Evolutionary conservation across 495 filamentous ascomycete genomes (phyloP).

Genomic region (Neurospora tetrasperma): DNA sequence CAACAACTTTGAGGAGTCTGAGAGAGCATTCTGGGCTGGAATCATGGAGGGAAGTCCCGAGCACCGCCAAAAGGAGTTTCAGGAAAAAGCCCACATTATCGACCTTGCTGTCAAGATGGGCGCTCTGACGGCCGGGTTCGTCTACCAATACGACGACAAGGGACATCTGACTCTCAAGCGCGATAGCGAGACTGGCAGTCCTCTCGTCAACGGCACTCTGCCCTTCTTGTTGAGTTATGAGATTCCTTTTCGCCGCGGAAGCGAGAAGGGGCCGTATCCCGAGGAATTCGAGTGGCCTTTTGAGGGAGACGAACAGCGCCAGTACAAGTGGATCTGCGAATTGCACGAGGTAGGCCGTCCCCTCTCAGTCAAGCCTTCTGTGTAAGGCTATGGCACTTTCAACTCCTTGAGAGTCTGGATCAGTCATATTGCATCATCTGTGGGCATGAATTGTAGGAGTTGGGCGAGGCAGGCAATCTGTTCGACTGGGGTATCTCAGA

Average conservation of each 20-base stretch:
- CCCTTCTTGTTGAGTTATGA: background rate
- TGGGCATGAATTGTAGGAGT: background rate
- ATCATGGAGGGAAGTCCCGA: background rate
- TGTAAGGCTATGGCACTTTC: background rate
- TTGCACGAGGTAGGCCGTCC: background rate
- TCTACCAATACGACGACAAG: background rate
- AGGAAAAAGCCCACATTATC: background rate
- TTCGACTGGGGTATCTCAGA: background rate
- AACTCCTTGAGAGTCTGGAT: background rate
- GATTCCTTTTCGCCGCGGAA: background rate
- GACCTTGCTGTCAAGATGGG: background rate
- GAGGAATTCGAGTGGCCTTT: background rate
- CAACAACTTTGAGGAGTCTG: background rate
- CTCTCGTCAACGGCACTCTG: background rate
- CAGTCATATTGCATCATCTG: background rate
- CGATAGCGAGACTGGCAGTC: background rate
- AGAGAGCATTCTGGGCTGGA: background rate
- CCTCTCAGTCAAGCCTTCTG: background rate
- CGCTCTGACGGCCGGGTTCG: background rate
- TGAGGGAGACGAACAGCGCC: background rate
- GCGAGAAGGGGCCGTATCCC: background rate
- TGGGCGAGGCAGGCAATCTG: background rate
- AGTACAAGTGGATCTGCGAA: background rate
- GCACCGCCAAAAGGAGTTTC: background rate
- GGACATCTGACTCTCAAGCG: background rate